Evolutionary conservation across 2,329 filamentous ascomycete genomes (phyloP), one percentile per base, ranked within the genome.

Genomic region (Nigrospora osmanthi): DNA sequence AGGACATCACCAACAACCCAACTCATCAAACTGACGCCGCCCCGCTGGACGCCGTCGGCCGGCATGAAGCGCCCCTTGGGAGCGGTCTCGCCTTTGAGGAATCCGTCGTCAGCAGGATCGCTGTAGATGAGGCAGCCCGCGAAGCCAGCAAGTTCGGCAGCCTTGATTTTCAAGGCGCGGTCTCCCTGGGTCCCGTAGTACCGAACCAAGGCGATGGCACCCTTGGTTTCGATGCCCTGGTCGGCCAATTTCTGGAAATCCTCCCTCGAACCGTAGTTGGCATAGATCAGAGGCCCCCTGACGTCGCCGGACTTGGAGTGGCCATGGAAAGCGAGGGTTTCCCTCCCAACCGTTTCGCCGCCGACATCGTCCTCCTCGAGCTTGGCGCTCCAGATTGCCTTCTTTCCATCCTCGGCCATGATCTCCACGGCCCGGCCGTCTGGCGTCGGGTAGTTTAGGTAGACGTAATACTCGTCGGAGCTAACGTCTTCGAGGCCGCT

Each of bases 1-100:
- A 97, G 74, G n/a, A 90, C 85, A 64, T 98, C 93, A 34, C 93
- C 93, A 1, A 94, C 67, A 4, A 95, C 79, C 80, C 83, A 89
- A 58, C 81, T 90, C 68, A 80, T 85, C 54, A 95, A 67, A 49
- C 84, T 85, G 23, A 96, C 93, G 5, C 81, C 78, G 4, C 85
- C 90, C 58, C 91, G 76, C 61, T 93, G 88, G 3, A 96, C 86
- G 38, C 83, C 86, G 57, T 93, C 88, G 1, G 76, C 75, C 0
- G 90, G 88, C 78, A 91, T 85, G 64, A 76, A 94, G 19, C 81
- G 80, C 33, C 89, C 90, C 19, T 85, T 71, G 0, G 91, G 90
- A 52, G 83, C 89, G 0, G 80, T 73, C 1, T 81, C 72, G 4
- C 89, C 90, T 52, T 79, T 78, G 28, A 78, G 64, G 56, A 90